A percentile compares a stretch with the other conserved stretches of the same genome.
These are phyloP conservation scores for Beauveria varroae DNA, from an alignment of 2,329 filamentous ascomycete species.

Conservation along the genomic window DNA sequence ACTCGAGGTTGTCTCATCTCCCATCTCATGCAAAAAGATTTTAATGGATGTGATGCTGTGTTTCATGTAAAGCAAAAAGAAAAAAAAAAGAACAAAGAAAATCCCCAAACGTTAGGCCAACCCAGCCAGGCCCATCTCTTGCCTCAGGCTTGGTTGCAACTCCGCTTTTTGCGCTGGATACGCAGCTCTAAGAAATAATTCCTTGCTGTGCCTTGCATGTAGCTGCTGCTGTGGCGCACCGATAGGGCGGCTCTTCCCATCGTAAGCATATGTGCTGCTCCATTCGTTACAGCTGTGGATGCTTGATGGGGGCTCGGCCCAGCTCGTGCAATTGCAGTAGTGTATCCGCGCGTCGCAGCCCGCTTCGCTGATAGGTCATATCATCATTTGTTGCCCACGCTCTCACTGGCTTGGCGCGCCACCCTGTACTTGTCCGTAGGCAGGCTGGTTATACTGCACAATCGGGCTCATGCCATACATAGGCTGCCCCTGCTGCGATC, in stretches of 20 bases:
- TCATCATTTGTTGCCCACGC: neutral
- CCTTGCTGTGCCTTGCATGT: neutral
- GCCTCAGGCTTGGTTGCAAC: neutral
- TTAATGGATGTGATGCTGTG: conserved; percentile 8
- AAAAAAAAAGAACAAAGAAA: conserved; percentile 1
- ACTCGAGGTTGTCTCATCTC: neutral
- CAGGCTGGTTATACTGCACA: conserved; percentile 67
- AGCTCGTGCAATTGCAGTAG: conserved; percentile 52
- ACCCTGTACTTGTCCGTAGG: conserved; percentile 62
- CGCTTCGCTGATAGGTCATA: conserved; percentile 21
- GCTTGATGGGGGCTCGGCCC: conserved; percentile 58
- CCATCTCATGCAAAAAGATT: conserved; percentile 6
- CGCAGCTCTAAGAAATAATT: conserved; percentile 1
- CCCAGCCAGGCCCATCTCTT: neutral
- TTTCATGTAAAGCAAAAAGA: conserved; percentile 6
- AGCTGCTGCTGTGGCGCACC: conserved; percentile 1
- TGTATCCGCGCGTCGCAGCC: conserved; percentile 56
- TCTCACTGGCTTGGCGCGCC: conserved; percentile 60
- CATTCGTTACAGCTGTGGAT: conserved; percentile 27
- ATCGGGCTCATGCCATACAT: conserved; percentile 70
- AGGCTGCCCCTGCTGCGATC: conserved; percentile 82
- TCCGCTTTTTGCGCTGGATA: conserved; percentile 3
- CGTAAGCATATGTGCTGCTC: neutral
- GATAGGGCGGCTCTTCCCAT: conserved; percentile 6
- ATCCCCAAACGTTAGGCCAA: neutral